These are phyloP conservation scores for Persicaria maculosa DNA, from an alignment of 148 eudicot species.

Conservation along the genomic window DNA sequence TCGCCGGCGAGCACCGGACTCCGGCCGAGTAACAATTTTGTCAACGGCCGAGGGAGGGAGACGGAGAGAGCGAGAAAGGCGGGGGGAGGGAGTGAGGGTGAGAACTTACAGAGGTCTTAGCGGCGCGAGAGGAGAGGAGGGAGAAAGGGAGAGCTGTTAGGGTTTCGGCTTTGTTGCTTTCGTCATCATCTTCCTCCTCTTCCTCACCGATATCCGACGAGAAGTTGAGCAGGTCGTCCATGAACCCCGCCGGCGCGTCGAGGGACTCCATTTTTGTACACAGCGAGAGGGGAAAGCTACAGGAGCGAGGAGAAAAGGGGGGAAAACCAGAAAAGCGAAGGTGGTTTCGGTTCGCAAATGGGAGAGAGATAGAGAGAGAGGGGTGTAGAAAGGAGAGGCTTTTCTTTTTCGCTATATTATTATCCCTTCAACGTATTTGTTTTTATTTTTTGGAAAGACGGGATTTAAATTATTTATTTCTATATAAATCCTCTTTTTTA, in stretches of 20 bases:
- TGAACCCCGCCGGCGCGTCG: constrained; percentile 22
- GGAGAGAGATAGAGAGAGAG: not conserved
- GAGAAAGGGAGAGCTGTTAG: constrained; percentile 19
- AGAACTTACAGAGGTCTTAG: constrained; percentile 33
- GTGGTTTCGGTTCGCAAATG: constrained; percentile 5
- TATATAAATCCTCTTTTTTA: not conserved
- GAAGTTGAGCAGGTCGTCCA: constrained; percentile 47
- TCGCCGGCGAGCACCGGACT: not conserved
- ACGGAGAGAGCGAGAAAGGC: not conserved
- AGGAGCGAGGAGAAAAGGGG: not conserved
- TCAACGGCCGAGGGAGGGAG: not conserved
- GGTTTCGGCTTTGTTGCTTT: constrained; percentile 12
- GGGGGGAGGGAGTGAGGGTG: not conserved
- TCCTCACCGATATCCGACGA: constrained; percentile 36
- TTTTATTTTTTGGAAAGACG: not conserved
- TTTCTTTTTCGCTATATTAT: constrained; percentile 10
- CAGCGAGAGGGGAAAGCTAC: not conserved
- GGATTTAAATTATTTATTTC: constrained; percentile 10
- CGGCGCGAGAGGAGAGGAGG: constrained; percentile 16
- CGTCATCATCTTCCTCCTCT: constrained; percentile 22
- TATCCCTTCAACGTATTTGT: constrained; percentile 10
- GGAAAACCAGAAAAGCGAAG: not conserved
- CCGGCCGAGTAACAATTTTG: not conserved
- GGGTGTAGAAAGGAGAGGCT: constrained; percentile 9
- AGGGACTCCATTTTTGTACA: constrained; percentile 23